phyloP scores from a whole-genome alignment of 2,329 filamentous ascomycete genomes.

The Aspergillus costaricaensis region DNA sequence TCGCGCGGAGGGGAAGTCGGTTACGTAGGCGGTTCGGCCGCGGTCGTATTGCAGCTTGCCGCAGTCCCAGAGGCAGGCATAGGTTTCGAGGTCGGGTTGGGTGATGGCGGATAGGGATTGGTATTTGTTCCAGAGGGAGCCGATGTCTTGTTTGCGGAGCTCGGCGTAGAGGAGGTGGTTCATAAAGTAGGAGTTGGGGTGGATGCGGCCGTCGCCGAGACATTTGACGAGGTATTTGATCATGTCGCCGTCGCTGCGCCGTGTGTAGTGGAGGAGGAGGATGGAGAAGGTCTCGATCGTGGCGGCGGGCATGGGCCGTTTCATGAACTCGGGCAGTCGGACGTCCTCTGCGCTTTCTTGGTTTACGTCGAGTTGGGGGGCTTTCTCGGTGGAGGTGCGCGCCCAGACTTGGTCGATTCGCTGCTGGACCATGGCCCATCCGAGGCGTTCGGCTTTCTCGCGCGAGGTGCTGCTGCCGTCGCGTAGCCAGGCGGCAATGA shows the following conservation, averaged over 20 bases:
- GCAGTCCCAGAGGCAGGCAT: slow-evolving; percentile 65
- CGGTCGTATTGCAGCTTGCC: slow-evolving; percentile 52
- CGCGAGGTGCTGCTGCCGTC: slow-evolving; percentile 57
- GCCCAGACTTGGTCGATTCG: slow-evolving; percentile 65
- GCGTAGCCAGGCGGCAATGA: slow-evolving; percentile 77
- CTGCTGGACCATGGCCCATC: slow-evolving; percentile 74
- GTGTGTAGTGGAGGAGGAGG: slow-evolving; percentile 70
- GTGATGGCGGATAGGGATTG: slow-evolving; percentile 55
- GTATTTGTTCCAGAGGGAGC: slow-evolving; percentile 60
- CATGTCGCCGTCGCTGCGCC: slow-evolving; percentile 59
- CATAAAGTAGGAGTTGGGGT: slow-evolving; percentile 72
- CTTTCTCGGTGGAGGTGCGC: slow-evolving; percentile 26
- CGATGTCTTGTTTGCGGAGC: slow-evolving; percentile 59
- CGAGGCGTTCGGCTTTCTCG: slow-evolving; percentile 66
- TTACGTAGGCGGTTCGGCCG: slow-evolving; percentile 48
- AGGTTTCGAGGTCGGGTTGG: slow-evolving; percentile 68
- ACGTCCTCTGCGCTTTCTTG: slow-evolving; percentile 19
- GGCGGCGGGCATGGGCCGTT: slow-evolving; percentile 56
- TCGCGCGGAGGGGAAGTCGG: slow-evolving; percentile 48
- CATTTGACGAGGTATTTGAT: slow-evolving; percentile 64
- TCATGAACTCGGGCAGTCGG: slow-evolving; percentile 42
- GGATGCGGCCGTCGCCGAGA: slow-evolving; percentile 64
- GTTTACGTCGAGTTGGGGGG: slow-evolving; percentile 31
- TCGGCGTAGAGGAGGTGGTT: slow-evolving; percentile 74
- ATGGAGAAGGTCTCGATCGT: slow-evolving; percentile 78